Evolutionary conservation across 2,329 filamentous ascomycete species (phyloP).

Genomic region (Hypoxylon sp.): DNA sequence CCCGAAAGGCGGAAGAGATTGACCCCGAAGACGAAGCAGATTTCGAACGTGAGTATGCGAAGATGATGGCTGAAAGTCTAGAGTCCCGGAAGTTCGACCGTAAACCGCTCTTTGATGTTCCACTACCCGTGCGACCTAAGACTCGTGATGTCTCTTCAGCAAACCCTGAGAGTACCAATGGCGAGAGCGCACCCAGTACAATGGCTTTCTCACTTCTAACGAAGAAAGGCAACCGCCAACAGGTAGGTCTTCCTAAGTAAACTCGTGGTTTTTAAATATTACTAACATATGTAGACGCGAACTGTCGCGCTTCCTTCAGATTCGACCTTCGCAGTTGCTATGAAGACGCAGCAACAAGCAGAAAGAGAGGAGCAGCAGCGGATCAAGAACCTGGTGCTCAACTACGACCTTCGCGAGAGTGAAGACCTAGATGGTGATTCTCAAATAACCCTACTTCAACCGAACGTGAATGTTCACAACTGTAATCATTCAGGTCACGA

Average conservation of each 20-base stretch:
- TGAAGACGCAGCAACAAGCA: constrained; percentile 95
- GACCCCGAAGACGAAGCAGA: constrained; percentile 97
- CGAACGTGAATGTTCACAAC: constrained; percentile 67
- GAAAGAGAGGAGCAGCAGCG: constrained; percentile 97
- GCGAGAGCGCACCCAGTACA: constrained; percentile 66
- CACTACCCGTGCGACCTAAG: constrained; percentile 87
- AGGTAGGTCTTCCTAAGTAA: constrained; percentile 67
- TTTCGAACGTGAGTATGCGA: constrained; percentile 97
- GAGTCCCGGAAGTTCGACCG: constrained; percentile 97
- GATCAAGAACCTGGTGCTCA: constrained; percentile 97
- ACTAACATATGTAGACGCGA: constrained; percentile 74
- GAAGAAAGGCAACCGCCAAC: constrained; percentile 95
- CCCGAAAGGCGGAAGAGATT: constrained; percentile 87
- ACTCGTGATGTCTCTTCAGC: constrained; percentile 69
- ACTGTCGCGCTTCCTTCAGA: constrained; percentile 92
- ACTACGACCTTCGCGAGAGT: constrained; percentile 91
- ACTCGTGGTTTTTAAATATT: constrained; percentile 11
- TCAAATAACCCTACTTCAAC: constrained; percentile 59
- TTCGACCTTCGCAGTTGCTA: constrained; percentile 93
- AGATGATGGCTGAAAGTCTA: constrained; percentile 97
- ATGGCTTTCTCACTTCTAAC: constrained; percentile 98
- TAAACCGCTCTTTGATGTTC: constrained; percentile 95
- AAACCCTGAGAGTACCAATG: constrained; percentile 57
- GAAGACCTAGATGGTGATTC: constrained; percentile 84
- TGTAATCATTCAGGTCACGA: constrained; percentile 64